phyloP scores from a whole-genome alignment of 768 basidiomycete genomes.

The Mycena floridula region DNA sequence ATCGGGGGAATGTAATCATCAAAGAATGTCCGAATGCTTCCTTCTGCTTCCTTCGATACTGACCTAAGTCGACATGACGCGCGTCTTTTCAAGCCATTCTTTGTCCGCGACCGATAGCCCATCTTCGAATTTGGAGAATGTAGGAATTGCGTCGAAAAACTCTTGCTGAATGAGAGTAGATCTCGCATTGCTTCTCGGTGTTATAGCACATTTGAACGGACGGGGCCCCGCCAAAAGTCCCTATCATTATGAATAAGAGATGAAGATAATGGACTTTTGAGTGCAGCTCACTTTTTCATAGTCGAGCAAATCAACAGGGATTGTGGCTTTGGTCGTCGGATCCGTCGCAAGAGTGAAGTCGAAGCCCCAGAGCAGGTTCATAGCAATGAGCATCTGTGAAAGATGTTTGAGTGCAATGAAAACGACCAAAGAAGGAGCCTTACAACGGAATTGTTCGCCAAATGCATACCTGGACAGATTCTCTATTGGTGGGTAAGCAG shows the following conservation, averaged over 20 bases:
- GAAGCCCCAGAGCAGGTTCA: constrained; percentile 26
- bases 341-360: constrained; percentile 11
- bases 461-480: constrained; percentile 14
- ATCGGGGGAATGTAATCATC: too few species aligned
- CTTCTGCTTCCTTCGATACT: too few species aligned
- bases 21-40: too few species aligned
- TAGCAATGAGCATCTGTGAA: constrained; percentile 7
- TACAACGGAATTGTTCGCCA: constrained; percentile 13
- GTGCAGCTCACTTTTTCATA: constrained; percentile 9
- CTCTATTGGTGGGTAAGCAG: constrained; percentile 7
- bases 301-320: constrained; percentile 8
- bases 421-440: neutral
- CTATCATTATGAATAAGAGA: neutral
- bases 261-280: neutral
- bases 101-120: neutral
- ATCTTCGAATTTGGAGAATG: neutral
- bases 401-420: constrained; percentile 8
- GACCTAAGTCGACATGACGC: too few species aligned
- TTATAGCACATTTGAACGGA: neutral
- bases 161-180: neutral
- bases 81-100: neutral
- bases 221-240: neutral
- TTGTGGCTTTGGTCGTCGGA: constrained; percentile 2
- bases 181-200: neutral
- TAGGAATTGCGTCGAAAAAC: neutral